These are phyloP conservation scores for Solanum bukasovii DNA, from an alignment of 257 asterid genomes.

Conservation along the genomic window DNA sequence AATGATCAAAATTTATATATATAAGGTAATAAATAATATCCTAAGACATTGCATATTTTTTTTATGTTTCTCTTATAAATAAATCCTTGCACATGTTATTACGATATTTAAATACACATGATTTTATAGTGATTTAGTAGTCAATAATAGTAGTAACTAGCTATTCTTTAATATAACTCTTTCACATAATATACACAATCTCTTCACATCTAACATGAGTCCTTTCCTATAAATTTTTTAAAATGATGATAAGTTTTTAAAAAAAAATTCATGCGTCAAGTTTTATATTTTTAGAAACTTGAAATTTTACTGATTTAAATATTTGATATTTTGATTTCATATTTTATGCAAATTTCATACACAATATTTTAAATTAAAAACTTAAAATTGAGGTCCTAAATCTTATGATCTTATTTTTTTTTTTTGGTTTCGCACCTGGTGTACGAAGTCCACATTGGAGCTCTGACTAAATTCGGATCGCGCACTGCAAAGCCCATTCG, in stretches of 20 bases:
- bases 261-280: background rate
- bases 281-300: background rate
- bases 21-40: background rate
- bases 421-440: no score
- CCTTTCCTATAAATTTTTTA: no score
- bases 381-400: rapidly evolving
- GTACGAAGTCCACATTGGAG: no score
- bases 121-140: rapidly evolving
- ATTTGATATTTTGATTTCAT: rapidly evolving
- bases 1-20: background rate
- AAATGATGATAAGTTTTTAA: rapidly evolving
- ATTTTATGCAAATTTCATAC: no score
- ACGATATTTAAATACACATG: rapidly evolving
- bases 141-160: rapidly evolving
- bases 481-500: no score
- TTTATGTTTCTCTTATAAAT: no score
- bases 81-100: background rate
- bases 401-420: background rate
- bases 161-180: background rate
- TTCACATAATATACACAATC: background rate
- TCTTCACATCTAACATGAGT: background rate
- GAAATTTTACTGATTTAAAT: rapidly evolving
- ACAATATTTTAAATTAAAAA: no score
- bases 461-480: no score
- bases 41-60: background rate